These are phyloP conservation scores for Mucor plumbeus DNA, from an alignment of 371 early-diverging fungal species.

Conservation along the genomic window DNA sequence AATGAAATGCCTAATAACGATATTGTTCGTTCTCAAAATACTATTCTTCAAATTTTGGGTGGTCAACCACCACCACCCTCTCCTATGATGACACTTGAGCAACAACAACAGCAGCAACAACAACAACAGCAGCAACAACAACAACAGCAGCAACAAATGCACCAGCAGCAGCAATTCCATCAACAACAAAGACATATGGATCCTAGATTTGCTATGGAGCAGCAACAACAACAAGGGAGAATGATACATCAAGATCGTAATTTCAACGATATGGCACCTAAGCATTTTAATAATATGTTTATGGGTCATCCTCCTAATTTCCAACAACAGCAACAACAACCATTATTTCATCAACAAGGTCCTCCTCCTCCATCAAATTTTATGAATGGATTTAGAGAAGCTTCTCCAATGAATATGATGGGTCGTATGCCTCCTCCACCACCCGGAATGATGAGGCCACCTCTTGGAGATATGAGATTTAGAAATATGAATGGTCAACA, in stretches of 20 bases:
- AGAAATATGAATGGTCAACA: slow-evolving; percentile 12
- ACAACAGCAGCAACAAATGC: slow-evolving; percentile 7
- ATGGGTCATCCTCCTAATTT: slow-evolving; percentile 24
- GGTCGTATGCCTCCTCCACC: slow-evolving; percentile 32
- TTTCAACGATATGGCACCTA: slow-evolving; percentile 19
- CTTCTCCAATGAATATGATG: slow-evolving; percentile 26
- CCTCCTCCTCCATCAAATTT: slow-evolving; percentile 37
- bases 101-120: slow-evolving; percentile 26
- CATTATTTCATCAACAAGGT: slow-evolving; percentile 27
- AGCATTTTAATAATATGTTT: slow-evolving; percentile 28
- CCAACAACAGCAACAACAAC: slow-evolving; percentile 26
- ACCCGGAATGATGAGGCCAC: slow-evolving; percentile 33
- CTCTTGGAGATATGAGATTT: slow-evolving; percentile 27
- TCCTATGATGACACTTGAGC: slow-evolving; percentile 18
- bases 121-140: slow-evolving; percentile 23
- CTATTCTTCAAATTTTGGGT: slow-evolving; percentile 45
- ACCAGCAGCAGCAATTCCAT: slow-evolving; percentile 15
- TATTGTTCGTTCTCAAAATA: slow-evolving; percentile 31
- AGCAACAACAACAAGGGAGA: slow-evolving; percentile 16
- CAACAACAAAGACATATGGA: slow-evolving; percentile 22
- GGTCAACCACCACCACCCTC: slow-evolving; percentile 33
- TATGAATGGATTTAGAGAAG: slow-evolving; percentile 33
- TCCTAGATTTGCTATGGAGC: slow-evolving; percentile 16
- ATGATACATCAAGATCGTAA: slow-evolving; percentile 13
- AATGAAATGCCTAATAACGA: slow-evolving; percentile 24